phyloP scores from a whole-genome alignment of 495 filamentous ascomycete genomes.

The Tuber magnatum region DNA sequence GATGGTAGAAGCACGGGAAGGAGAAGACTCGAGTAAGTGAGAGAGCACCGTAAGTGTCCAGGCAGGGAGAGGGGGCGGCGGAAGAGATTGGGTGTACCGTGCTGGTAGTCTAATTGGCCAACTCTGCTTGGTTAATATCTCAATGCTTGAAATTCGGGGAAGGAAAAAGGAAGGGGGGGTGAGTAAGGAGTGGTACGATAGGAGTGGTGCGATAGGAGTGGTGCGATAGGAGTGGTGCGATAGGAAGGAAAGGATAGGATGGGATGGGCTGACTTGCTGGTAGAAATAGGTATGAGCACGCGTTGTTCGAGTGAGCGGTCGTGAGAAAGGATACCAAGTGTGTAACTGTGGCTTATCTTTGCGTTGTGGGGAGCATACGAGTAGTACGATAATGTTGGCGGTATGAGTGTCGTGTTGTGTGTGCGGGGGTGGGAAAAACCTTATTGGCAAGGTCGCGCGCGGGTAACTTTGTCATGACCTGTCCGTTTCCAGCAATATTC shows the following conservation, averaged over 20 bases:
- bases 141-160: not conserved
- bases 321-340: not conserved
- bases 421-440: not conserved
- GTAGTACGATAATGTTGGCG: not conserved
- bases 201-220: not conserved
- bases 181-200: not conserved
- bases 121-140: not conserved
- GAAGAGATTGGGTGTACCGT: not conserved
- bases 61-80: not conserved
- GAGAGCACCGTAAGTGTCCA: not conserved
- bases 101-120: not conserved
- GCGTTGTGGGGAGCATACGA: not conserved
- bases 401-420: not conserved
- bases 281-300: not conserved
- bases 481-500: not conserved
- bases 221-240: not conserved
- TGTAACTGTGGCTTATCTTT: not conserved
- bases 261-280: not conserved
- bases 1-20: not conserved
- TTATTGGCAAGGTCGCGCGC: not conserved
- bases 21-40: not conserved
- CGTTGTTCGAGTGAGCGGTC: not conserved
- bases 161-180: not conserved
- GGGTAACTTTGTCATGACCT: not conserved
- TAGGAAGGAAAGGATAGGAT: not conserved